Evolutionary conservation across 805 yeast species (phyloP), one percentile per base, ranked within the genome.

Genomic region (Cyberlindnera meyerae): DNA sequence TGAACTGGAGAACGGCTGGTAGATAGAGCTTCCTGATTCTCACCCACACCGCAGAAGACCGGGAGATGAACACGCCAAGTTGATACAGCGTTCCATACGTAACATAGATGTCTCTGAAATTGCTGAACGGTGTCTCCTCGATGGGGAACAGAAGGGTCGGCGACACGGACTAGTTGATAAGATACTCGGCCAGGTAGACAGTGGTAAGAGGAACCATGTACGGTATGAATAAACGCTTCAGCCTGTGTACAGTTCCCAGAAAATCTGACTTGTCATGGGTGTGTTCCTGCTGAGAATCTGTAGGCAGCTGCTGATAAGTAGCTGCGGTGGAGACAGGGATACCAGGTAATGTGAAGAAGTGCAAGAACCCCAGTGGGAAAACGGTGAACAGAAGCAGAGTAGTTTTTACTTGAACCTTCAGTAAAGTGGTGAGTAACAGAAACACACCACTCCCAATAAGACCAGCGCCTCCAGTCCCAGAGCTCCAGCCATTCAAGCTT

Each of bases 381-480:
- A 73, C 40, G 11, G 78, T 66, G 54, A 84, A 88, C 17, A 75
- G 16, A 11, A 82, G 54, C 27, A 90, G 64, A 0, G 85, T 65
- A 1, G 65, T 39, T 41, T 66, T 66, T 0, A 84, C 78, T 6
- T 73, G 59, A 2, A 86, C 40, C 1, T 75, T 68, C 16, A 84
- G 32, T 52, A 87, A 62, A 1, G 90, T 81, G 0, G 97, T 90
- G 49, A 85, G 43, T 1, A 82, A 47, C 70, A 90, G 51, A 52
- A 75, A 89, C 11, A 73, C 53, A 36, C 82, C 84, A 34, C 89
- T 77, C 0, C 97, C 98, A 14, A 75, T 71, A 5, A 90, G 58
- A 0, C 98, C 98, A 1, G 98, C 97, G 14, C 87, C 95, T 4
- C 98, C 97, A 0, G 97, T 90, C 1, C 98, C 98, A 7, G 88